Evolutionary conservation across 116 monocot genomes (phyloP), one percentile per base, ranked within the genome.

Genomic region (Phalaenopsis hybrid): DNA sequence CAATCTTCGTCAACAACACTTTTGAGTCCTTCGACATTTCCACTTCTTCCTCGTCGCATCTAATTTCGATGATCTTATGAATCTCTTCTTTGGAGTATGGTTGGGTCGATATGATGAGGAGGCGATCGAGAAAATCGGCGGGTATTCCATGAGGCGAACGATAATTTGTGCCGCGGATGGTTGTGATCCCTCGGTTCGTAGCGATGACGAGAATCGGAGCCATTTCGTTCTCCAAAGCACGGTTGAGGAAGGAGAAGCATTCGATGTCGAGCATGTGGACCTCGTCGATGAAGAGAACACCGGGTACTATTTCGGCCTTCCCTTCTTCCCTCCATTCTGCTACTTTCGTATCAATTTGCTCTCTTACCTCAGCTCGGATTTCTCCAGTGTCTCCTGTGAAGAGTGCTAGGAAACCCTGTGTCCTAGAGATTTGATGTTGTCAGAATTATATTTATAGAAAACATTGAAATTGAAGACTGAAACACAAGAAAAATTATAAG

Each of bases 301-400:
- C 84, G 13, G 84, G 79, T 13, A 84, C 79, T 20, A 84, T 79
- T 9, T 84, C 84, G 10, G 84, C 84, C 13, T 84, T 84, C 11
- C 84, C 84, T 84, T 84, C 84, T 33, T 84, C 84, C 61, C 84
- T 79, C 84, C 84, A 84, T 50, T 84, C 84, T 28, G 84, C 84
- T 0, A 84, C 84, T 50, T 84, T 84, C 2, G 84, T 74, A 33
- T 84, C 84, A 11, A 84, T 84, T 50, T 84, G 84, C 57, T 84
- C 84, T 34, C 84, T 79, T 28, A 84, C 84, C 69, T 84, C 84
- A 43, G 79, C 44, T 21, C 84, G 79, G 15, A 84, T 84, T 61
- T 84, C 84, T 1, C 84, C 84, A 21, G 84, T 84, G 79, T 84
- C 84, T 20, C 84, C 84, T 0, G 84, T 84, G 79, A 84, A 84